phyloP scores from a whole-genome alignment of 2,329 filamentous ascomycete species.

The Sarocladium brachiariae region DNA sequence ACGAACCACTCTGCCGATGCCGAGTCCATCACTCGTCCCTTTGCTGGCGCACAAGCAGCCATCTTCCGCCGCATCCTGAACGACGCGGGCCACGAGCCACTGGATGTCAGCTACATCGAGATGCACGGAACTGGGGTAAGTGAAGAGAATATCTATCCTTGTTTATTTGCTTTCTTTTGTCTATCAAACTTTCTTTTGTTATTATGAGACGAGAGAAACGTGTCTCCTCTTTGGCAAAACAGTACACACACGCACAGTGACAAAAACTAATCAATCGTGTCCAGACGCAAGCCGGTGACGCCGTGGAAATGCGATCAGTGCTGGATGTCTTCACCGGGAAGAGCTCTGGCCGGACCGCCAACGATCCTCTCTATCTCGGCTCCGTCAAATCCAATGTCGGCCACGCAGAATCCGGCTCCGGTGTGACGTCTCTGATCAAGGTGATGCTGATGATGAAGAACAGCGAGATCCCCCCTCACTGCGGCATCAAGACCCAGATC shows the following conservation, averaged over 20 bases:
- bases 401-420: constrained; percentile 37
- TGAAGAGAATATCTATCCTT: no score
- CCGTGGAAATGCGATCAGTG: not conserved
- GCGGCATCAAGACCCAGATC: not conserved
- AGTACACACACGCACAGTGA: no score
- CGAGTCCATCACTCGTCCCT: constrained; percentile 20
- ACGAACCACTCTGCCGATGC: constrained; percentile 35
- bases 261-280: no score
- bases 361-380: constrained; percentile 31
- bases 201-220: no score
- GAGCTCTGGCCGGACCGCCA: no score
- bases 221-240: no score
- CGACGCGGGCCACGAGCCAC: not conserved
- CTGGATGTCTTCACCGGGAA: not conserved
- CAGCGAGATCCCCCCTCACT: constrained; percentile 20
- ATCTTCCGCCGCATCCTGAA: constrained; percentile 26
- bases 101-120: not conserved
- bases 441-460: constrained; percentile 35
- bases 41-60: not conserved
- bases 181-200: no score
- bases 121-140: not conserved
- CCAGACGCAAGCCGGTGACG: not conserved
- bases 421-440: constrained; percentile 36
- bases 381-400: constrained; percentile 43
- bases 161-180: no score